Evolutionary conservation across 345 rosid genomes (phyloP).

Genomic region (Syzygium aromaticum): DNA sequence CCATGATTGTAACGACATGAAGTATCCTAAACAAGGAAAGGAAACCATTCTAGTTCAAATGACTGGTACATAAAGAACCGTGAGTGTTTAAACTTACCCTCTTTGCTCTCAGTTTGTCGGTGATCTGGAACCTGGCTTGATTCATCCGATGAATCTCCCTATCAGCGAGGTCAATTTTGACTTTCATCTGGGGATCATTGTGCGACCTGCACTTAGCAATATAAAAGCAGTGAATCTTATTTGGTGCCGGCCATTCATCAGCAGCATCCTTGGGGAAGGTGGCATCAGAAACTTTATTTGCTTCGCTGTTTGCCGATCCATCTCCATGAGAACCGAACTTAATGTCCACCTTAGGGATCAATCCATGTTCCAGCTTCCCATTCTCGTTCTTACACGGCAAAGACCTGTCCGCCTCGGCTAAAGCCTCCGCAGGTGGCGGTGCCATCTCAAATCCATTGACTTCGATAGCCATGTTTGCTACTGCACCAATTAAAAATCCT

Average conservation of each 20-base stretch:
- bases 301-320: constrained; percentile 34
- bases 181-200: constrained; percentile 56
- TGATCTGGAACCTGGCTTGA: constrained; percentile 25
- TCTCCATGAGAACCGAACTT: constrained; percentile 54
- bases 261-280: constrained; percentile 52
- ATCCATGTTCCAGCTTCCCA: constrained; percentile 39
- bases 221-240: constrained; percentile 56
- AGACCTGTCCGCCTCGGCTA: constrained; percentile 22
- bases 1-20: background rate
- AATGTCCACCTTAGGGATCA: constrained; percentile 19
- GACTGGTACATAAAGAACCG: background rate
- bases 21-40: background rate
- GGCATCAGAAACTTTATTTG: constrained; percentile 23
- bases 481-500: background rate
- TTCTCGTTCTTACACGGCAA: constrained; percentile 27
- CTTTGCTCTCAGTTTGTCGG: constrained; percentile 40
- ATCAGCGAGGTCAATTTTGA: constrained; percentile 57
- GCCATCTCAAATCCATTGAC: constrained; percentile 68
- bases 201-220: constrained; percentile 40
- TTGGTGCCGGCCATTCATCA: constrained; percentile 79
- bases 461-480: constrained; percentile 67
- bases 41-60: background rate
- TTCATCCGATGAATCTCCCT: constrained; percentile 43
- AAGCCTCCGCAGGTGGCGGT: constrained; percentile 40
- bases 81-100: constrained; percentile 34